Percentiles rank a stretch among this genome's conserved stretches.
Conservation (phyloP, 257 asterid species). For the Solanum etuberosum region DNA sequence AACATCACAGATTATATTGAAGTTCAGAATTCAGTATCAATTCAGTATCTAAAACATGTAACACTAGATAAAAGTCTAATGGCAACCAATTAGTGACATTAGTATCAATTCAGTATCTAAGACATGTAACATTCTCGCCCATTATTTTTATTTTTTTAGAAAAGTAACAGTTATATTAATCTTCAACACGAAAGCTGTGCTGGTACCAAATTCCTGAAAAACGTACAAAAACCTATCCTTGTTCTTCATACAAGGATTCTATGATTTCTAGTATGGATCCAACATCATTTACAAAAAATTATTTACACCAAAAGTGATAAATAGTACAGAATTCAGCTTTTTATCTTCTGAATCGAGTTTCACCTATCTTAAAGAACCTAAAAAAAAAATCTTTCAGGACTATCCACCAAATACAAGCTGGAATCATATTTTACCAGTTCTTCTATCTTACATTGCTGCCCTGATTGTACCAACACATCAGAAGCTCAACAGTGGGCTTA, state of each 20-base stretch:
- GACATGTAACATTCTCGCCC: not conserved
- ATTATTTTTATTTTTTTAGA: not conserved
- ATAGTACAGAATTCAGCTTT: not conserved
- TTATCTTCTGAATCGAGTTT: not conserved
- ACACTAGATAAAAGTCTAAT: not conserved
- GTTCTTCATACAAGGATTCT: not conserved
- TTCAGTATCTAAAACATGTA: no score
- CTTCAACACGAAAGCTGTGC: not conserved
- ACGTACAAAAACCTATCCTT: not conserved
- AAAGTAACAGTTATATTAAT: not conserved
- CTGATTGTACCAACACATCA: not conserved
- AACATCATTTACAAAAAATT: not conserved
- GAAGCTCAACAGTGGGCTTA: not conserved
- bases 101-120: not conserved
- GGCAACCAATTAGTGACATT: not conserved
- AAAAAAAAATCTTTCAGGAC: not conserved
- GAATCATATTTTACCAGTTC: not conserved
- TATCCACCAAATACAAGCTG: not conserved
- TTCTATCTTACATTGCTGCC: not conserved
- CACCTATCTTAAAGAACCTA: not conserved
- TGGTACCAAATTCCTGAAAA: not conserved
- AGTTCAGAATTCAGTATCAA: no score
- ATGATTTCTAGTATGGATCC: not conserved
- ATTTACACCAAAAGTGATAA: not conserved
- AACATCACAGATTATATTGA: not conserved